Evolutionary conservation across 768 basidiomycete genomes (phyloP), one percentile per base, ranked within the genome.

Genomic region (Lentinula sp.): DNA sequence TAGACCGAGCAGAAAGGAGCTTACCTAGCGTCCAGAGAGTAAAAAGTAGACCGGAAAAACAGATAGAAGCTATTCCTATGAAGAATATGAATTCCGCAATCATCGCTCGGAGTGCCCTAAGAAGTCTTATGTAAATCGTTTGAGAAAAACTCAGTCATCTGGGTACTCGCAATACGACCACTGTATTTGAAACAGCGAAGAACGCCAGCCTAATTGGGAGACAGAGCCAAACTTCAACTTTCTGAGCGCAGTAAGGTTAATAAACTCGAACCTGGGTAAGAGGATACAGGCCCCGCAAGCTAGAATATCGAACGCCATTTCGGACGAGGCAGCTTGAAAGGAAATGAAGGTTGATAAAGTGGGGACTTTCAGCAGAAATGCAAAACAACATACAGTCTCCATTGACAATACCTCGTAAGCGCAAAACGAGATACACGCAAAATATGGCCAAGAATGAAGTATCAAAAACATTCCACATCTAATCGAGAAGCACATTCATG

Each of bases 381-480:
- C 20, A 58, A 37, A 35, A 41, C 15, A 43, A 56, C 76, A 60
- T 68, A 90, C 86, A 68, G 65, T 93, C 79, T 33, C 75, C 68
- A 60, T 73, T 65, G 13, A 76, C 66, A 13, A 94, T 74, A 0
- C 90, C 93, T 64, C 82, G 80, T 53, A 85, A 73, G 46, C 93
- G 83, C 61, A 93, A 73, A 6, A 71, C 78, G 2, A 89, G 69
- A 70, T 91, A 96, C 6, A 77, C 77, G 28, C 90, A 66, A 71
- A 90, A 93, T 52, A 93, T 77, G 28, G 84, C 61, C 62, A 86
- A 80, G 69, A 92, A 92, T 0, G 82, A 79, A 23, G 89, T 86
- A 72, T 92, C 94, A 66, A 95, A 93, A 5, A 85, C 87, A 68
- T 94, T 95, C 94, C 94, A 96, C 64, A 95, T 85, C 91, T 95